Evolutionary conservation across 2,329 filamentous ascomycete species (phyloP).

Genomic region (Hypoxylon sp.): DNA sequence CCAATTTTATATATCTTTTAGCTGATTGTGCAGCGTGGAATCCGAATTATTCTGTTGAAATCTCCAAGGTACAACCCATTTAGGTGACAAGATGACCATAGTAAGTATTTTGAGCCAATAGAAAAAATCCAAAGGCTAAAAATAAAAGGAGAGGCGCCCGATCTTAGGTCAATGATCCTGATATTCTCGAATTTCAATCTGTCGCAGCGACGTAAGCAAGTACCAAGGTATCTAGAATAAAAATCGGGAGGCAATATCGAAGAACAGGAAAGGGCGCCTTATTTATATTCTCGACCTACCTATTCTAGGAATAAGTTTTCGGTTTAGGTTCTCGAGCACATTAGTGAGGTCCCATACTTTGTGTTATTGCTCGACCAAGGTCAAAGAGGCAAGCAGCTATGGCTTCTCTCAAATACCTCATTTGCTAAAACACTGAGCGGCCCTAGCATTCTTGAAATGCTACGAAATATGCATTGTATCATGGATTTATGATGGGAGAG

Average conservation of each 20-base stretch:
- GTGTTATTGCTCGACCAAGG: neutral
- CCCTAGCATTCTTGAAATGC: neutral
- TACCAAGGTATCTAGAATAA: neutral
- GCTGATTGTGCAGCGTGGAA: neutral
- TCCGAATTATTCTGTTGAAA: neutral
- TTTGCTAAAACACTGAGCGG: neutral
- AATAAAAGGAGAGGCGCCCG: neutral
- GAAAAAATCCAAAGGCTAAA: neutral
- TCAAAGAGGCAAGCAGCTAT: neutral
- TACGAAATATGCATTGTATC: neutral
- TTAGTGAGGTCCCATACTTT: neutral
- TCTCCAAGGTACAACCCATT: neutral
- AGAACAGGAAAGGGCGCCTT: neutral
- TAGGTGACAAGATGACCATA: neutral
- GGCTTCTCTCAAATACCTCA: neutral
- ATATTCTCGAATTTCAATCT: neutral
- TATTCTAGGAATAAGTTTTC: neutral
- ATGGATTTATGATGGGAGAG: neutral
- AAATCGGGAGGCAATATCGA: neutral
- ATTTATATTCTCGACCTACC: neutral
- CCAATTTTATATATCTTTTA: too few relatives aligned
- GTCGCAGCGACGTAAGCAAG: neutral
- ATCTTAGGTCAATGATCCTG: neutral
- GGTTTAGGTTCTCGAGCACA: slow-evolving; percentile 1
- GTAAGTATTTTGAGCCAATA: neutral